Evolutionary conservation across 2,329 filamentous ascomycete genomes (phyloP).

Genomic region (Talaromyces sp.): DNA sequence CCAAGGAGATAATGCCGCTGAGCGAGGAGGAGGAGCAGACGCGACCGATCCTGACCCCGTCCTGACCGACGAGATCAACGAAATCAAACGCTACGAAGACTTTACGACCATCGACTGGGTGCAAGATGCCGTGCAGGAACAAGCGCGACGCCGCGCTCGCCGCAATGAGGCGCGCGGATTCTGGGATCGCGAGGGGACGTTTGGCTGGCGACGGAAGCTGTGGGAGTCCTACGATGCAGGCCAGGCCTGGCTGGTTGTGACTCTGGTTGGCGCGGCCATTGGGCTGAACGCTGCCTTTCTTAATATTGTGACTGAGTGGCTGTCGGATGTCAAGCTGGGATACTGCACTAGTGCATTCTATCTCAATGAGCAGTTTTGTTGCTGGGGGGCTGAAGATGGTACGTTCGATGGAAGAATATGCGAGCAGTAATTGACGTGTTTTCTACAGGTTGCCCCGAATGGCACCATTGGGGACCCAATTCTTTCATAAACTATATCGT

Average conservation of each 20-base stretch:
- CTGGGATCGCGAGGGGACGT: conserved; percentile 63
- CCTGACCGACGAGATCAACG: conserved; percentile 90
- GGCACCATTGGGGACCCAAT: conserved; percentile 83
- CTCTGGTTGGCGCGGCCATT: conserved; percentile 83
- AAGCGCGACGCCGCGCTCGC: conserved; percentile 71
- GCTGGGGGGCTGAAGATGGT: conserved; percentile 90
- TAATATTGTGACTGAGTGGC: conserved; percentile 95
- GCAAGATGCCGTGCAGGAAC: conserved; percentile 89
- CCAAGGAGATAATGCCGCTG: conserved; percentile 44
- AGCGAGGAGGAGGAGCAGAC: conserved; percentile 42
- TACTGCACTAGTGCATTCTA: conserved; percentile 95
- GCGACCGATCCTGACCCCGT: conserved; percentile 59
- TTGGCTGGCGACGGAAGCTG: conserved; percentile 76
- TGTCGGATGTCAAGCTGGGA: conserved; percentile 93
- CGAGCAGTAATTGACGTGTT: not conserved
- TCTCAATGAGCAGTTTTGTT: conserved; percentile 95
- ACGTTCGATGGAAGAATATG: conserved; percentile 18
- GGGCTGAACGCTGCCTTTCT: conserved; percentile 88
- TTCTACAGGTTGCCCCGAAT: conserved; percentile 68
- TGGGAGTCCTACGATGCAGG: conserved; percentile 90
- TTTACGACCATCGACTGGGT: conserved; percentile 98
- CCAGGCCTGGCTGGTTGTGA: conserved; percentile 97
- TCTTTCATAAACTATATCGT: conserved; percentile 76
- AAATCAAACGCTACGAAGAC: conserved; percentile 98
- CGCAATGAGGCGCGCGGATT: conserved; percentile 68